phyloP scores from a whole-genome alignment of 257 asterid genomes.

The Jaltomata sinuosa region DNA sequence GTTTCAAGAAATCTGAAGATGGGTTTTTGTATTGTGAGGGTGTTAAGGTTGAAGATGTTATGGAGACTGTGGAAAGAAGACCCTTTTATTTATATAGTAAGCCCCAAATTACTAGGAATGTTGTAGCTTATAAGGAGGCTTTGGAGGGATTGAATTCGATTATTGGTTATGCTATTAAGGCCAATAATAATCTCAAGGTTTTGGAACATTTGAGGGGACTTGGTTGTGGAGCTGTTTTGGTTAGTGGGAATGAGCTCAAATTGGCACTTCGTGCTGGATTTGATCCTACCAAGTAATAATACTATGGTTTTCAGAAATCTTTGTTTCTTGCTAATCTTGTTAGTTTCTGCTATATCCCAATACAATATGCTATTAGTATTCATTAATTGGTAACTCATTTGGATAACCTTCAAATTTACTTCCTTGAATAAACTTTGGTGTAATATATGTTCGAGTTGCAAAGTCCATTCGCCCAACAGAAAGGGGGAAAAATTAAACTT shows the following conservation, averaged over 20 bases:
- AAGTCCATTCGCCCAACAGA: neutral
- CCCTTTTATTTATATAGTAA: slow-evolving; percentile 89
- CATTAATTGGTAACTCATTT: neutral
- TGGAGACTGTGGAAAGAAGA: slow-evolving; percentile 61
- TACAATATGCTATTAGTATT: neutral
- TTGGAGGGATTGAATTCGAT: slow-evolving; percentile 64
- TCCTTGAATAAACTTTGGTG: neutral
- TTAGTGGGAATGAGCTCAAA: slow-evolving; percentile 91
- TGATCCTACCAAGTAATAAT: slow-evolving; percentile 68
- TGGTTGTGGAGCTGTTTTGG: slow-evolving; percentile 96
- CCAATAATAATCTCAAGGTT: slow-evolving; percentile 82
- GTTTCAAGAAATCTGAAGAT: slow-evolving; percentile 67
- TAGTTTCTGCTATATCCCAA: neutral
- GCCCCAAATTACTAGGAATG: slow-evolving; percentile 75
- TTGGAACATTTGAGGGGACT: slow-evolving; percentile 68
- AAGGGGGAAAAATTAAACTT: neutral
- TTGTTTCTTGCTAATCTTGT: neutral
- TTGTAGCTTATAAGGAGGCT: slow-evolving; percentile 79
- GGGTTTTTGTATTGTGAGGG: slow-evolving; percentile 73
- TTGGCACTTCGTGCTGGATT: slow-evolving; percentile 80
- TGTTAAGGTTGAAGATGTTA: slow-evolving; percentile 55
- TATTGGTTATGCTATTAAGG: slow-evolving; percentile 92
- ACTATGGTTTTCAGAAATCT: neutral
- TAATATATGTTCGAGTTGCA: neutral
- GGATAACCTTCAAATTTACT: neutral